Base-by-base conservation (phyloP, 176 grass and related monocot genomes). In the Zoysia pacifica region DNA sequence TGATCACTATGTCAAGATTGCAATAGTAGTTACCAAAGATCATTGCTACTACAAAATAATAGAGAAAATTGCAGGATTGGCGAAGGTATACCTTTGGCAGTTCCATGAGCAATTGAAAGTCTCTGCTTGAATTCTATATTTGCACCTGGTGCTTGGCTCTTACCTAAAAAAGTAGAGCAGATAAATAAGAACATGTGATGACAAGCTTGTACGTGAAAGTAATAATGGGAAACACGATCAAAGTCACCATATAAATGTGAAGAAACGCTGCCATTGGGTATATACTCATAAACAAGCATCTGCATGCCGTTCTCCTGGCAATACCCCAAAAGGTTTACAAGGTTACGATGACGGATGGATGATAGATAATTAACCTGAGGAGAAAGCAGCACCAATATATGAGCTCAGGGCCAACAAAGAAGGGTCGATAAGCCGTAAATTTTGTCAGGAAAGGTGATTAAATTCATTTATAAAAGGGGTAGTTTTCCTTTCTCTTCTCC, bases 51-150 rank as follows among this genome's bases (percentile, higher is more conserved):
- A 9, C 59, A 75, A 42, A 77, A 65, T 41, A 73, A 6, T 37
- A 78, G 12, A 48, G 49, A 15, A 55, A 65, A 76, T 1, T 70
- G 45, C 14, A 41, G 75, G 51, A 3, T 46, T 67, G 50, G 18
- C 38, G 53, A 67, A 85, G 71, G 48, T 74, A 75, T 50, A 90
- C 97, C 97, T 95, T 95, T 99, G 62, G 97, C 92, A 67, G 92
- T 70, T 69, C 97, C 90, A 93, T 88, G 86, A 74, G 97, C 97
- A 87, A 99, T 84, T n/a, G 79, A 91, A 88, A 99, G 93, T 73
- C 93, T 88, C 67, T 99, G 86, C 83, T 95, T 99, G 86, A 99
- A 99, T 91, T 99, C 97, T 78, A 95, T 64, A 75, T 65, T 94
- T 72, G 36, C 65, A 53, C 69, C 81, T 80, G 84, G 72, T 70